Base-by-base conservation (phyloP, 2,329 filamentous ascomycete species). In the Trichophyton equinum region DNA sequence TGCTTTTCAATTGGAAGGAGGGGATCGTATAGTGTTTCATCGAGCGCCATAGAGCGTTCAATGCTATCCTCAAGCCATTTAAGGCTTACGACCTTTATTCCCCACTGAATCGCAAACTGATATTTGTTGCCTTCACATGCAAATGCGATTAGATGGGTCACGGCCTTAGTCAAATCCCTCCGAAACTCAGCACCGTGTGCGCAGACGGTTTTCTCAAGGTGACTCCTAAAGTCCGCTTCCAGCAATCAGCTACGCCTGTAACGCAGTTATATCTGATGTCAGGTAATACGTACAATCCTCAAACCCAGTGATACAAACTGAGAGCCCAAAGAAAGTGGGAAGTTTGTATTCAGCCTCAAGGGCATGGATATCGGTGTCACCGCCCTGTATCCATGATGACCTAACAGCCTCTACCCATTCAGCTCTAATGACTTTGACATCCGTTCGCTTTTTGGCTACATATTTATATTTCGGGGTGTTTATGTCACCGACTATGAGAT, bases 381-480 rank as follows among this genome's bases (percentile, higher is more conserved):
- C 82, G 57, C 90, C 91, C 58, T 83, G 78, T 66, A 92, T 86
- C 94, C 94, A 99, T 51, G 85, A 78, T 27, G 86, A 79, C 27
- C 88, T 82, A 18, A 96, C 81, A 15, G 87, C 88, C 61, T 92
- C 85, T 57, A 99, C 81, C 89, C 91, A 99, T 68, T 83, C 82
- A n/a, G 86, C 83, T 49, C 83, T 83, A 76, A 99, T 85, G 57
- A 91, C 86, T 70, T 84, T 85, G 69, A 99, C 86, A 69, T 99
- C 94, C 56, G 87, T 85, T 59, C 94, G 83, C 72, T 92, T 88
- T 70, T 86, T 89, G 60, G 92, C 94, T 69, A 97, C 92, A 78
- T 95, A 96, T 73, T 86, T 87, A 75, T 99, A 99, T 74, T 99
- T 99, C 57, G 88, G 84, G 0, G 92, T 97, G 71, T 92, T 84